These are phyloP conservation scores for Podaxis sp. DNA, from an alignment of 768 basidiomycete genomes.

Conservation along the genomic window DNA sequence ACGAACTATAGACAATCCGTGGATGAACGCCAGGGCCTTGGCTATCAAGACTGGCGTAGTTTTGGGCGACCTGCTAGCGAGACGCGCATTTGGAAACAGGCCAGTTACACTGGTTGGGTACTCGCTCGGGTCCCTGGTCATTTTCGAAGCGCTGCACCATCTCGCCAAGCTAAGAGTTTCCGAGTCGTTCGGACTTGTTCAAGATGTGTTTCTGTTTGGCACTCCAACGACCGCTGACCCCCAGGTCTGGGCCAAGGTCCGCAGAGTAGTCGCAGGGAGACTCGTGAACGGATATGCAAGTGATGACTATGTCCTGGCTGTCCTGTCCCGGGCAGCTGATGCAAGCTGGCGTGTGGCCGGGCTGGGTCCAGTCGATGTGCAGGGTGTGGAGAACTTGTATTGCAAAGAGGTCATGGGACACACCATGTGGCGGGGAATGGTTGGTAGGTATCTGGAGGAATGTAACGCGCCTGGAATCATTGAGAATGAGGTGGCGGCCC, in stretches of 20 bases:
- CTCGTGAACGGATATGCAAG: slow-evolving; percentile 54
- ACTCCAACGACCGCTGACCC: slow-evolving; percentile 43
- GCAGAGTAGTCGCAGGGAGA: slow-evolving; percentile 50
- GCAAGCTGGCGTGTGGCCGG: slow-evolving; percentile 52
- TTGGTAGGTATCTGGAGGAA: slow-evolving; percentile 43
- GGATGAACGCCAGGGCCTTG: slow-evolving; percentile 55
- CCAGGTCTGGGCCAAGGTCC: slow-evolving; percentile 42
- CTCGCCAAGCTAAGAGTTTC: slow-evolving; percentile 44
- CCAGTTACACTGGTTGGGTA: slow-evolving; percentile 58
- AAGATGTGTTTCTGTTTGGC: slow-evolving; percentile 58
- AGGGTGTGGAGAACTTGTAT: slow-evolving; percentile 52
- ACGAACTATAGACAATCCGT: slow-evolving; percentile 48
- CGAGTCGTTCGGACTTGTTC: slow-evolving; percentile 45
- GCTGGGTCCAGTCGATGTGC: slow-evolving; percentile 41
- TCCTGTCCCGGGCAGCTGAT: slow-evolving; percentile 47
- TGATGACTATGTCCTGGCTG: slow-evolving; percentile 54
- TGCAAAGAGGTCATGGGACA: slow-evolving; percentile 51
- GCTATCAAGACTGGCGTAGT: slow-evolving; percentile 55
- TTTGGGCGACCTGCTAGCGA: slow-evolving; percentile 47
- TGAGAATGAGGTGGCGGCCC: slow-evolving; percentile 33
- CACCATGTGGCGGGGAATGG: slow-evolving; percentile 47
- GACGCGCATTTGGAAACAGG: slow-evolving; percentile 52
- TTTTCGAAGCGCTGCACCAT: slow-evolving; percentile 53
- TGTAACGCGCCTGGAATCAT: slow-evolving; percentile 41
- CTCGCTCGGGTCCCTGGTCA: slow-evolving; percentile 55